These are phyloP conservation scores for Beverwykella pulmonaria DNA, from an alignment of 495 filamentous ascomycete genomes.

Conservation along the genomic window DNA sequence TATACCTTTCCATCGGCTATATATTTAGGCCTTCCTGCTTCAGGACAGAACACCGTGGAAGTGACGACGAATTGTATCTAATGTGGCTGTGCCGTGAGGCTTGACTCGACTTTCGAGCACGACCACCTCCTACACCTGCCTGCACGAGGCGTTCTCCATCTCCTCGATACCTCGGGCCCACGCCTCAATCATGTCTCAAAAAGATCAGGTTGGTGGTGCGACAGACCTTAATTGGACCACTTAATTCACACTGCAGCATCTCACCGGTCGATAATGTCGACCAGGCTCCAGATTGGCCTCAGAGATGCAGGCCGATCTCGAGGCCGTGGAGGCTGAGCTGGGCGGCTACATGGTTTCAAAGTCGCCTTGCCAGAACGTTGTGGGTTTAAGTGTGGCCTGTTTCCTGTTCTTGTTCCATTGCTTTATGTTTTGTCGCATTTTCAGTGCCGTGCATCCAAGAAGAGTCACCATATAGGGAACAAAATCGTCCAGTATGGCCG, in stretches of 20 bases:
- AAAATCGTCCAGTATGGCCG: constrained; percentile 17
- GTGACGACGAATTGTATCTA: not conserved
- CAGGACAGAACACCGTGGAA: too few species aligned
- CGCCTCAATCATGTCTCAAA: not conserved
- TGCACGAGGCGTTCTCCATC: not conserved
- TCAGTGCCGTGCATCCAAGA: not conserved
- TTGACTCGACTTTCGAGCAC: not conserved
- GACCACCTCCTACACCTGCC: too few species aligned
- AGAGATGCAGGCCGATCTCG: constrained; percentile 19
- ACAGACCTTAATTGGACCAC: not conserved
- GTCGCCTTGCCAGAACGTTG: constrained; percentile 21
- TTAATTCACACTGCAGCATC: not conserved
- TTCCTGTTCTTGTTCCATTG: constrained; percentile 5
- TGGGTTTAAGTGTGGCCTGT: constrained; percentile 10
- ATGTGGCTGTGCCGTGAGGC: not conserved
- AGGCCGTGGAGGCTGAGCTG: constrained; percentile 26
- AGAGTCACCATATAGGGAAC: not conserved
- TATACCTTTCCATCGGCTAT: too few species aligned
- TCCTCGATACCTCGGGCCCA: not conserved
- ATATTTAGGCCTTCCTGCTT: too few species aligned
- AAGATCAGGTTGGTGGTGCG: not conserved
- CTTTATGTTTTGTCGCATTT: not conserved
- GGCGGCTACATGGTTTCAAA: constrained; percentile 6
- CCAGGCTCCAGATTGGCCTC: constrained; percentile 6
- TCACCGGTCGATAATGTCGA: constrained; percentile 9